Conservation (phyloP, 192 early-diverging fungal genomes). For the Coemansia sp. region DNA sequence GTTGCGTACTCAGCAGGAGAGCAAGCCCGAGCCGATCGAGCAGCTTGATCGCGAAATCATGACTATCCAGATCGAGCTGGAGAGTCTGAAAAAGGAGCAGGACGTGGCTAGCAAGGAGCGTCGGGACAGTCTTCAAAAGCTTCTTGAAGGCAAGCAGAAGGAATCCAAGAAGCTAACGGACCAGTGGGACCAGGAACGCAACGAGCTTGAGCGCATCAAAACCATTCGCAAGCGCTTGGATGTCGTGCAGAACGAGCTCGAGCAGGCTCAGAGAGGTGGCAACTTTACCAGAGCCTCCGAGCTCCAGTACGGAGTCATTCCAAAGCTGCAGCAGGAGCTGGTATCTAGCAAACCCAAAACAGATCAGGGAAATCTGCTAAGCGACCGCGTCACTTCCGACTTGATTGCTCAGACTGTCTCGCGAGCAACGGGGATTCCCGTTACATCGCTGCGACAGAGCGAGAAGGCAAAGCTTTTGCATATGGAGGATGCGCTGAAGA, state of each 20-base stretch:
- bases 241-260: slow-evolving; percentile 73
- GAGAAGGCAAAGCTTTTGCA: slow-evolving; percentile 72
- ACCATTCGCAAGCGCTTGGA: slow-evolving; percentile 69
- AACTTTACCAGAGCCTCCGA: slow-evolving; percentile 75
- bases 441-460: slow-evolving; percentile 66
- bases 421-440: slow-evolving; percentile 80
- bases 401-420: slow-evolving; percentile 76
- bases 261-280: slow-evolving; percentile 70
- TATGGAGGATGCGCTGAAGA: slow-evolving; percentile 64
- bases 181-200: slow-evolving; percentile 71
- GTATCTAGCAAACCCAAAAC: slow-evolving; percentile 58
- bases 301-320: slow-evolving; percentile 78
- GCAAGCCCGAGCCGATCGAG: slow-evolving; percentile 77
- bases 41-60: slow-evolving; percentile 73
- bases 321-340: slow-evolving; percentile 68
- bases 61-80: slow-evolving; percentile 78
- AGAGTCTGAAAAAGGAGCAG: slow-evolving; percentile 77
- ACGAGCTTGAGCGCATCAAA: slow-evolving; percentile 71
- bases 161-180: slow-evolving; percentile 61
- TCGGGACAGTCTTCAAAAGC: slow-evolving; percentile 60
- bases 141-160: slow-evolving; percentile 61
- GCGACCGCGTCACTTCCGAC: slow-evolving; percentile 79
- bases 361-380: slow-evolving; percentile 60
- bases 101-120: slow-evolving; percentile 70
- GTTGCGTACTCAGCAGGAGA: slow-evolving; percentile 75